phyloP scores from a whole-genome alignment of 2,329 filamentous ascomycete species.

The Ascomycota sp. region DNA sequence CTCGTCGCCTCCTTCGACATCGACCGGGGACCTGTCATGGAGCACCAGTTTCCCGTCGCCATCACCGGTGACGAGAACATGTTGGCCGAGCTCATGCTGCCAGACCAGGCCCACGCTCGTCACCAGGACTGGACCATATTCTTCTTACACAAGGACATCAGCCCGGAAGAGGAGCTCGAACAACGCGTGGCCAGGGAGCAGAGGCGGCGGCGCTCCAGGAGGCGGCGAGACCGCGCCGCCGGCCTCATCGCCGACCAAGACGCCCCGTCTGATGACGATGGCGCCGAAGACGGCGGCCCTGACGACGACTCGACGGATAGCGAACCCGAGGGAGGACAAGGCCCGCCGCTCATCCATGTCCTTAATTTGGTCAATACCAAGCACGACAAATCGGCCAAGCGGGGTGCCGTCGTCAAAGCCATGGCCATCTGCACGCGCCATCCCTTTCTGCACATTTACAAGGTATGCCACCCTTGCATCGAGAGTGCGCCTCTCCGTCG shows the following conservation, averaged over 20 bases:
- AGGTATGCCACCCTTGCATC: conserved; percentile 29
- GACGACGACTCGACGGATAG: conserved; percentile 32
- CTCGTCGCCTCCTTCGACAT: conserved; percentile 94
- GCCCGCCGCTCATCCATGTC: conserved; percentile 85
- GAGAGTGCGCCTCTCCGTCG: too few species aligned
- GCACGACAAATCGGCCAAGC: conserved; percentile 76
- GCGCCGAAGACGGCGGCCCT: conserved; percentile 22
- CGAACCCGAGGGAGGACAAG: conserved; percentile 51
- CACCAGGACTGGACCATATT: conserved; percentile 99
- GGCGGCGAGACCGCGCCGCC: conserved; percentile 26
- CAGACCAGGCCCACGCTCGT: conserved; percentile 82
- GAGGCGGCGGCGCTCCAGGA: conserved; percentile 26
- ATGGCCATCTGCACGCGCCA: conserved; percentile 98
- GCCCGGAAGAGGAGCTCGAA: conserved; percentile 57
- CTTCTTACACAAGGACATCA: conserved; percentile 89
- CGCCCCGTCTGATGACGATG: conserved; percentile 18
- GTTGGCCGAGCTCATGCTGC: conserved; percentile 94
- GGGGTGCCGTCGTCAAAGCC: conserved; percentile 85
- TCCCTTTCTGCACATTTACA: conserved; percentile 96
- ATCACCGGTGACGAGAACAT: conserved; percentile 96
- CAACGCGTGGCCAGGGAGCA: conserved; percentile 36
- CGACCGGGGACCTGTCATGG: conserved; percentile 88
- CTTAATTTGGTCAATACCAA: conserved; percentile 96
- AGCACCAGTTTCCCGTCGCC: conserved; percentile 84
- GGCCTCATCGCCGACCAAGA: conserved; percentile 24